These are phyloP conservation scores for Gracilaria gracilis DNA, from an alignment of 23 red algal genomes.

Conservation along the genomic window DNA sequence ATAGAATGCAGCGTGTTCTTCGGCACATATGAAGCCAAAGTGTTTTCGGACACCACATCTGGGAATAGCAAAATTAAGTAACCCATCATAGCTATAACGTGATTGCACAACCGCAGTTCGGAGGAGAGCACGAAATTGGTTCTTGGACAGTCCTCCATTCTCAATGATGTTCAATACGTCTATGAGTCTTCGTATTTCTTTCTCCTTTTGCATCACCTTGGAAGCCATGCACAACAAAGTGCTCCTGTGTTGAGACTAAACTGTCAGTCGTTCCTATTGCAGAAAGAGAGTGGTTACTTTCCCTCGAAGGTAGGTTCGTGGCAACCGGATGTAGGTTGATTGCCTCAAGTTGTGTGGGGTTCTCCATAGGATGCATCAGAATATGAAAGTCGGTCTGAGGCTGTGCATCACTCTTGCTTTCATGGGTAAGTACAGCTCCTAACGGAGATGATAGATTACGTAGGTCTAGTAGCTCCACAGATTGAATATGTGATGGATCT, in stretches of 20 bases:
- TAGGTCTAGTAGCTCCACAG: too few relatives aligned
- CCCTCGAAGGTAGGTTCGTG: too few relatives aligned
- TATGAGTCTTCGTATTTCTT: neutral
- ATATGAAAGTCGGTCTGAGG: too few relatives aligned
- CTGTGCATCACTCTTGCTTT: too few relatives aligned
- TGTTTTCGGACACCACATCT: neutral
- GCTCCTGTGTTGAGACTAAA: neutral
- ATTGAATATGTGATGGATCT: too few relatives aligned
- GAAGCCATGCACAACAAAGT: neutral
- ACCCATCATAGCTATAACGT: conserved; percentile 18
- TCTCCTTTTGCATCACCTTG: neutral
- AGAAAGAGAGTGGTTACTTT: too few relatives aligned
- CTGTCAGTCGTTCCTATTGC: neutral
- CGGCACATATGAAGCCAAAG: neutral
- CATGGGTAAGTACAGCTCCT: too few relatives aligned
- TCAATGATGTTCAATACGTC: conserved; percentile 5
- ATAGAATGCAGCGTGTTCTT: conserved; percentile 3
- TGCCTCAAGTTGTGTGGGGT: too few relatives aligned
- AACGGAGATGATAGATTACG: too few relatives aligned
- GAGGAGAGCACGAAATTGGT: neutral
- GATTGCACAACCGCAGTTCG: conserved; percentile 3
- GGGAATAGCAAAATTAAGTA: neutral
- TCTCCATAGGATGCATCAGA: too few relatives aligned
- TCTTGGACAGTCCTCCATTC: conserved; percentile 1
- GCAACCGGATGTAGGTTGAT: too few relatives aligned